Evolutionary conservation across 2,329 filamentous ascomycete genomes (phyloP).

Genomic region (Mollisia scopiformis): DNA sequence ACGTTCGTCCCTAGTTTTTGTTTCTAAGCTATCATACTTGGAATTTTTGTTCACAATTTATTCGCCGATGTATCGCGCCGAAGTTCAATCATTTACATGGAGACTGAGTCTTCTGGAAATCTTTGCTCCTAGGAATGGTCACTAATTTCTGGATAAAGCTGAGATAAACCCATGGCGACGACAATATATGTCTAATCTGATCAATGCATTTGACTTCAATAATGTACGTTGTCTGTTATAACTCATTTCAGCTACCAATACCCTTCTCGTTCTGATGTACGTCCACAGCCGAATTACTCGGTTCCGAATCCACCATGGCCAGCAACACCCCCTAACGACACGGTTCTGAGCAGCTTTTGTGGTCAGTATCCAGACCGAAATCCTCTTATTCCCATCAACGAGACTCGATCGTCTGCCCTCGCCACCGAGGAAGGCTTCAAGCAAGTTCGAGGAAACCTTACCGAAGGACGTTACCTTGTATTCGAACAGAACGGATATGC

Average conservation of each 20-base stretch:
- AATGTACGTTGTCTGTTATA: slow-evolving; percentile 6
- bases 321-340: background rate
- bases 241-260: background rate
- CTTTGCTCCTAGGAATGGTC: background rate
- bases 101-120: no score
- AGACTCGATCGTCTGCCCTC: background rate
- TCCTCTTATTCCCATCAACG: background rate
- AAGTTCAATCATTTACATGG: no score
- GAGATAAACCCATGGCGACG: slow-evolving; percentile 49
- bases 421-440: slow-evolving; percentile 55
- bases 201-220: slow-evolving; percentile 48
- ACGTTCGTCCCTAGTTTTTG: no score
- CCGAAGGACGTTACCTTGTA: slow-evolving; percentile 55
- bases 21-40: no score
- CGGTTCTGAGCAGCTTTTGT: background rate
- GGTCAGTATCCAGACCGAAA: background rate
- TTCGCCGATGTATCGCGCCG: no score
- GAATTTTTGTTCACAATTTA: no score
- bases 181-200: slow-evolving; percentile 49
- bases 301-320: background rate
- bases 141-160: slow-evolving; percentile 11
- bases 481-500: slow-evolving; percentile 50
- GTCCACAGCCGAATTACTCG: background rate
- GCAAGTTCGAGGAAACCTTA: slow-evolving; percentile 50
- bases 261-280: background rate